Base-by-base conservation (phyloP, 495 filamentous ascomycete genomes). In the Podospora conica region DNA sequence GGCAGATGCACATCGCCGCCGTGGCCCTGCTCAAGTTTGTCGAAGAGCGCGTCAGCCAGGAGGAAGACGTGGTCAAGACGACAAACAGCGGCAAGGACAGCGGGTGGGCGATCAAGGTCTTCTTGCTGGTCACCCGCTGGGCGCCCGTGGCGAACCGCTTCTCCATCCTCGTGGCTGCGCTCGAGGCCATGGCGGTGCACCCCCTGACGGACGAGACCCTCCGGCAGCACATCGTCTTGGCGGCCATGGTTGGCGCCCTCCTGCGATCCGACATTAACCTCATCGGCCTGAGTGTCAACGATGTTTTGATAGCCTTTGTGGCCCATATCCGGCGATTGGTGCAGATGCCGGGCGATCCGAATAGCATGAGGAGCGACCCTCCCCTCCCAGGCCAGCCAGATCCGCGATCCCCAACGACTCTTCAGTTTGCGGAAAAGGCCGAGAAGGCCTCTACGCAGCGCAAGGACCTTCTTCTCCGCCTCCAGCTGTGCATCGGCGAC, bases 251-350 rank as follows among this genome's bases (percentile, higher is more conserved):
- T 55, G 87, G 87, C 64, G 91, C 89, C 63, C 80, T 96, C n/a
- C 78, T 97, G 53, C 87, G 88, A 64, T 96, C 93, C 0, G 86
- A 91, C 28, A 87, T 96, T 70, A 97, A 96, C 74, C 85, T 97
- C 76, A 96, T 97, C 65, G 93, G 93, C 1, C 81, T 97, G 53
- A 96, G 92, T 70, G 89, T 96, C 23, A 97, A 96, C 84, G 93
- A 97, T 73, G 86, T 96, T 8, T 79, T 96, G 21, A 79, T 94
- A 22, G 90, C 91, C 21, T 82, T 97, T 7, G 83, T 96, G 62
- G 86, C 88, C 54, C 92, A 95, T 65, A 89, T 91, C 67, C 85
- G 91, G 63, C 81, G 85, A 60, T 76, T 94, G 18, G 82, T 96
- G 3, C 88, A 91, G 63, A 75, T 88, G 28, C 84, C 83, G 28